Base-by-base conservation (phyloP, 768 basidiomycete species). In the Gloeopeniophorella convolvens region DNA sequence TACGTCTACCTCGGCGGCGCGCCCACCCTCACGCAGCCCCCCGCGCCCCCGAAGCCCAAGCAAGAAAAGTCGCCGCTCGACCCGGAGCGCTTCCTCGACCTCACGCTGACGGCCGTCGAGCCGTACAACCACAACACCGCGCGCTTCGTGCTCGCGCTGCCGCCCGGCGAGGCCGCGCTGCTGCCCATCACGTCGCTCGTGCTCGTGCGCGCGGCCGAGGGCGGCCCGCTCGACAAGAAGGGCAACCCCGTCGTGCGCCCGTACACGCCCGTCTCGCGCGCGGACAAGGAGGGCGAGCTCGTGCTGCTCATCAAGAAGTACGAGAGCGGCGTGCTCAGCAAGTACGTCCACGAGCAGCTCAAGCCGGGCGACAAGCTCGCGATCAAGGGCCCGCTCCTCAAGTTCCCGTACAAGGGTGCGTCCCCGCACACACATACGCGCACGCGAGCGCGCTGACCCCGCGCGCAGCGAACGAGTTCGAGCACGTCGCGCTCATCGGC, bases 111-210 rank as follows among this genome's bases (percentile, higher is more conserved):
- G 66, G 79, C 81, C 62, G 66, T 90, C 52, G 70, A 82, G 52
- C 83, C 83, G 0, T 96, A 95, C 75, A 98, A 96, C 78, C 86
- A 97, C 77, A 96, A 98, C 70, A 86, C 91, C 12, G 73, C 89
- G 27, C 80, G 86, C 58, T 92, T 86, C 64, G 70, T 82, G 40
- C 92, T 95, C 63, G 83, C 82, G 58, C 74, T 95, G 16, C 89
- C 88, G 44, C 79, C 86, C 36, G 78, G 82, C 56, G 77, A 87
- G 42, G 82, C 86, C 0, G 83, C 89, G 6, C 76, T 89, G 31
- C 75, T 93, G 11, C 86, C 87, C 3, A 73, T 92, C 46, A 76
- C 91, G 11, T 88, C 87, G 0, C 86, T 83, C 55, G 72, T 98
- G 13, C 63, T 90, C 46, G 79, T 93, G 59, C 85, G 82, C 68